Evolutionary conservation across 495 filamentous ascomycete species (phyloP).

Genomic region (Friedmanniomyces simplex): DNA sequence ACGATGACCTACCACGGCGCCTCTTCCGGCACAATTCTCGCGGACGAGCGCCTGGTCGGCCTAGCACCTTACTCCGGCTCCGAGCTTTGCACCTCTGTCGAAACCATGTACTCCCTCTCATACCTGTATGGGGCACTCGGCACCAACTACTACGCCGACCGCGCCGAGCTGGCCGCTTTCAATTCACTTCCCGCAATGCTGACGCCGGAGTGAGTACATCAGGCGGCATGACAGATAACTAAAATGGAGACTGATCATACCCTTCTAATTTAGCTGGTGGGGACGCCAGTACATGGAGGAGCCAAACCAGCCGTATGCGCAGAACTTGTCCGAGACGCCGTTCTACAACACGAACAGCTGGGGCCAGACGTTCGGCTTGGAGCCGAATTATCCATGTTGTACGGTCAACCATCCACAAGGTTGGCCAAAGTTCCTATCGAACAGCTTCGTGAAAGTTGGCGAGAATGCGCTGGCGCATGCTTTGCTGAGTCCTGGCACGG

Average conservation of each 20-base stretch:
- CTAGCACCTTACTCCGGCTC: slow-evolving; percentile 22
- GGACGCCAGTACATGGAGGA: slow-evolving; percentile 50
- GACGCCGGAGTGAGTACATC: not conserved
- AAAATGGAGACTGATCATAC: slow-evolving; percentile 28
- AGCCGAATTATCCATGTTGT: slow-evolving; percentile 41
- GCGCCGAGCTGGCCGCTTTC: slow-evolving; percentile 47
- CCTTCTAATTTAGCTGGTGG: too few relatives aligned
- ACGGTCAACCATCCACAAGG: slow-evolving; percentile 55
- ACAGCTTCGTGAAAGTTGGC: slow-evolving; percentile 20
- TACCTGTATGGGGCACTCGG: slow-evolving; percentile 34
- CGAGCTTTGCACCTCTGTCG: slow-evolving; percentile 18
- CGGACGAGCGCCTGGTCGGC: slow-evolving; percentile 25
- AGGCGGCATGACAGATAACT: not conserved
- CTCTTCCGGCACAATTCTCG: slow-evolving; percentile 24
- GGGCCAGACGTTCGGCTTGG: slow-evolving; percentile 39
- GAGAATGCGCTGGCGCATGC: slow-evolving; percentile 34
- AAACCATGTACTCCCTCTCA: slow-evolving; percentile 27
- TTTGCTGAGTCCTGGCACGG: slow-evolving; percentile 33
- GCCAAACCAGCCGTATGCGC: slow-evolving; percentile 45
- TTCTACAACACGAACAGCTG: slow-evolving; percentile 41
- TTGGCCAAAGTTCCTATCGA: slow-evolving; percentile 46
- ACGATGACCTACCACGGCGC: slow-evolving; percentile 38
- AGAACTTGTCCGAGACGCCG: slow-evolving; percentile 35
- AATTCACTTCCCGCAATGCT: slow-evolving; percentile 46
- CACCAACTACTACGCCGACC: slow-evolving; percentile 45